These are phyloP conservation scores for Aspergillus viridinutans DNA, from an alignment of 2,329 filamentous ascomycete species.

Conservation along the genomic window DNA sequence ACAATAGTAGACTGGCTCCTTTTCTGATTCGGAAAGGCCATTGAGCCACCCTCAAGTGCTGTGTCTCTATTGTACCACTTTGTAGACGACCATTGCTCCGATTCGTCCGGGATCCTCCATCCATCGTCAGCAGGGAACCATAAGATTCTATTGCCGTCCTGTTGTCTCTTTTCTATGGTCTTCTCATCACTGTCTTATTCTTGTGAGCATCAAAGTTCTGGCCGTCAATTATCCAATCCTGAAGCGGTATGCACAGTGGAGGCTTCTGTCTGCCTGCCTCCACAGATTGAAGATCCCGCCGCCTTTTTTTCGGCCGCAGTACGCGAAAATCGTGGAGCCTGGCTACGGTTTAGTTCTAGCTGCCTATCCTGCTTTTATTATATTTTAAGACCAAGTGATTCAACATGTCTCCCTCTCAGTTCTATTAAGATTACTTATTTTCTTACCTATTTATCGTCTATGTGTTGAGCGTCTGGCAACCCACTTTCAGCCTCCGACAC, in stretches of 20 bases:
- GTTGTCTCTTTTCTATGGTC: neutral
- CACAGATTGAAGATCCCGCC: neutral
- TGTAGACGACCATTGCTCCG: neutral
- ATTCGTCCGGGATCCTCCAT: neutral
- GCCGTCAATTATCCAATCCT: neutral
- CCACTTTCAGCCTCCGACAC: neutral
- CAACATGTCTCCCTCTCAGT: neutral
- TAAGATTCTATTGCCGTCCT: neutral
- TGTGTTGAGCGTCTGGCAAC: neutral
- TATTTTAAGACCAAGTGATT: neutral
- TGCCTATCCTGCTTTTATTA: neutral
- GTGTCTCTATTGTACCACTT: neutral
- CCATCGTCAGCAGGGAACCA: neutral
- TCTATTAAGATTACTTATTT: neutral
- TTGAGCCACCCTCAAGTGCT: neutral
- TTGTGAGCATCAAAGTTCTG: neutral
- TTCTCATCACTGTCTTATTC: neutral
- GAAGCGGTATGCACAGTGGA: neutral
- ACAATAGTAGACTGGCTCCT: neutral
- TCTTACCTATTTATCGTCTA: neutral
- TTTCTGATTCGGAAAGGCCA: conserved; percentile 1
- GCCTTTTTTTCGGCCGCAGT: neutral
- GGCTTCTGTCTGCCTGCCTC: neutral
- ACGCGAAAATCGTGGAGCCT: neutral
- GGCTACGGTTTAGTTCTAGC: neutral